Percentiles rank a stretch among this genome's conserved stretches.
These are phyloP conservation scores for Xanthoceras sorbifolium DNA, from an alignment of 345 rosid species.

Conservation along the genomic window DNA sequence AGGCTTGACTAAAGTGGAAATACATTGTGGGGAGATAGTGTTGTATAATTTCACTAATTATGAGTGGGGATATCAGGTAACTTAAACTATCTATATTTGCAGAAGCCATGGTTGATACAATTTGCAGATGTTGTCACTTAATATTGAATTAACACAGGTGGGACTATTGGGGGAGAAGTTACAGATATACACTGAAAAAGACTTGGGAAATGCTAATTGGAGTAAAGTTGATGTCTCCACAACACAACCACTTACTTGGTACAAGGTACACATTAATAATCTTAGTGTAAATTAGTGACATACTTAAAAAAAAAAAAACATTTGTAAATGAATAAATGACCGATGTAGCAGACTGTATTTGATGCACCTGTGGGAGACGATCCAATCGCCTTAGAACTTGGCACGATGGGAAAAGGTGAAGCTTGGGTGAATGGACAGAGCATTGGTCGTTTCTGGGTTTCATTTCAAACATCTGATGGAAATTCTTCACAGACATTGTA, in stretches of 20 bases:
- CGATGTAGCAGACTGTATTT: slow-evolving; percentile 48
- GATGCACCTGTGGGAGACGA: slow-evolving; percentile 56
- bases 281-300: neutral
- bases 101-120: too few relatives aligned
- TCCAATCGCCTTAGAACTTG: slow-evolving; percentile 60
- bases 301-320: neutral
- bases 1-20: slow-evolving; percentile 52
- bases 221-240: slow-evolving; percentile 32
- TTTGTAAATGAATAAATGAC: neutral
- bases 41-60: slow-evolving; percentile 43
- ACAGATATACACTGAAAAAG: slow-evolving; percentile 38
- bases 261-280: slow-evolving; percentile 54
- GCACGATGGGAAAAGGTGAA: slow-evolving; percentile 87
- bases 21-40: slow-evolving; percentile 34
- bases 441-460: slow-evolving; percentile 87
- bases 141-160: slow-evolving; percentile 36
- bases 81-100: too few relatives aligned
- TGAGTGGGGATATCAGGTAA: slow-evolving; percentile 87
- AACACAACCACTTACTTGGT: slow-evolving; percentile 67
- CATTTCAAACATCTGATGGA: slow-evolving; percentile 60
- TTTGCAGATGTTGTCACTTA: neutral
- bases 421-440: slow-evolving; percentile 84
- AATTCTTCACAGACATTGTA: slow-evolving; percentile 70
- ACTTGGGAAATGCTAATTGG: slow-evolving; percentile 52
- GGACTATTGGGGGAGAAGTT: slow-evolving; percentile 73